These are phyloP conservation scores for Gloeophyllum trabeum DNA, from an alignment of 768 basidiomycete genomes.

Conservation along the genomic window DNA sequence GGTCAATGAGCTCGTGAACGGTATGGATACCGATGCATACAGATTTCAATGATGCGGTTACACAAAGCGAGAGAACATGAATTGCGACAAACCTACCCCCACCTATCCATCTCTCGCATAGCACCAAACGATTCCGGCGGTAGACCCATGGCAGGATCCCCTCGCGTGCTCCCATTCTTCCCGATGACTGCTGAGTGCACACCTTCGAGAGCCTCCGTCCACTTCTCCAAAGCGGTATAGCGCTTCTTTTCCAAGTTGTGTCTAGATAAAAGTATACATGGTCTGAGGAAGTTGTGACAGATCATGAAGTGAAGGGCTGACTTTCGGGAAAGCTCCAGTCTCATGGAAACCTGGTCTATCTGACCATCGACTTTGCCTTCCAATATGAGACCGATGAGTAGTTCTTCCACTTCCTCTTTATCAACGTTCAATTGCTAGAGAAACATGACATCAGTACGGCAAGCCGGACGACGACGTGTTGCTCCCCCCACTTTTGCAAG, in stretches of 20 bases:
- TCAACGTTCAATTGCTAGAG: slow-evolving; percentile 91
- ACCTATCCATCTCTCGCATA: slow-evolving; percentile 6
- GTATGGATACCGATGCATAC: too few relatives aligned
- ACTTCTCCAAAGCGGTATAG: slow-evolving; percentile 69
- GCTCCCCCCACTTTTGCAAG: slow-evolving; percentile 63
- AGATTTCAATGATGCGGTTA: too few relatives aligned
- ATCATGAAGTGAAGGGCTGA: slow-evolving; percentile 22
- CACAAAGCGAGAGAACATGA: too few relatives aligned
- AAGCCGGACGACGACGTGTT: background rate
- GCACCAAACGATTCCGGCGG: slow-evolving; percentile 18
- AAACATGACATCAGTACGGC: too few relatives aligned
- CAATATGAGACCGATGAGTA: slow-evolving; percentile 86
- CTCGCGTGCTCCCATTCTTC: slow-evolving; percentile 33
- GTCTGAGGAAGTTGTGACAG: background rate
- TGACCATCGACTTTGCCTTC: slow-evolving; percentile 96
- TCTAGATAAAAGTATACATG: slow-evolving; percentile 24
- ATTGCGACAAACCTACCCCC: slow-evolving; percentile 1
- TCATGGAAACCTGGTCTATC: slow-evolving; percentile 94
- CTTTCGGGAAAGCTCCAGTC: slow-evolving; percentile 85
- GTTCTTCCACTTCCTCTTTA: slow-evolving; percentile 83
- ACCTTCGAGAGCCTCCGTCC: slow-evolving; percentile 71
- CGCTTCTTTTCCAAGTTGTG: slow-evolving; percentile 84
- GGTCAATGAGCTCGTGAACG: too few relatives aligned
- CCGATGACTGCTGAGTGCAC: slow-evolving; percentile 68
- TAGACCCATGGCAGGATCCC: slow-evolving; percentile 11